Percentiles rank a stretch among this genome's conserved stretches.
phyloP scores from a whole-genome alignment of 1,284 basidiomycete species.

The Inonotus hispidus region DNA sequence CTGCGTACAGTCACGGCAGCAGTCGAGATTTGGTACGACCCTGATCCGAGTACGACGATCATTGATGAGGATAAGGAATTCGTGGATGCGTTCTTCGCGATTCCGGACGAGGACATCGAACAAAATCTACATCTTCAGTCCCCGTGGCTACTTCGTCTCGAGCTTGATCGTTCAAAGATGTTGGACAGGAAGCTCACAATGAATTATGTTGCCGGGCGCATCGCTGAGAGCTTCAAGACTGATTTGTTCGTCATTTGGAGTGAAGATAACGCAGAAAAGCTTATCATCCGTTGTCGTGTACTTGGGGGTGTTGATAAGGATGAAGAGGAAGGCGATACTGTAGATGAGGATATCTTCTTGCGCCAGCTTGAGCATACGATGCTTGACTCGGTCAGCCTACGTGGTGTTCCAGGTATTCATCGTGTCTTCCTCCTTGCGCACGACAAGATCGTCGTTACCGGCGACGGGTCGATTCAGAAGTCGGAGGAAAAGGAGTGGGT shows the following conservation, averaged over 20 bases:
- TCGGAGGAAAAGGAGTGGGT: conserved; percentile 83
- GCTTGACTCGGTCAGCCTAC: conserved; percentile 92
- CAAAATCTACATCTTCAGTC: conserved; percentile 89
- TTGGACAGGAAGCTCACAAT: conserved; percentile 96
- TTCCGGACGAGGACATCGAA: conserved; percentile 96
- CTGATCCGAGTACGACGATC: conserved; percentile 86
- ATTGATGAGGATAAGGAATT: conserved; percentile 97
- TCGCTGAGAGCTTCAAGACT: conserved; percentile 92
- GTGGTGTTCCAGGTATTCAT: conserved; percentile 88
- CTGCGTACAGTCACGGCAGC: conserved; percentile 93
- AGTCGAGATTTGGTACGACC: conserved; percentile 98
- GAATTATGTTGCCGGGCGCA: conserved; percentile 91
- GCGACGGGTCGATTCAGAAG: conserved; percentile 60
- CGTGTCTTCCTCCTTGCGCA: conserved; percentile 93
- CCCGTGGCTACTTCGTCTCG: conserved; percentile 95
- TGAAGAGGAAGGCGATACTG: conserved; percentile 67
- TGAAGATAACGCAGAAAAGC: conserved; percentile 97
- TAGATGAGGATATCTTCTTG: conserved; percentile 96
- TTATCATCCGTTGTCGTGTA: conserved; percentile 95
- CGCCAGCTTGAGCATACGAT: conserved; percentile 95
- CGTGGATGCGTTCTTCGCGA: conserved; percentile 99
- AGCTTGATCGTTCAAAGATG: conserved; percentile 96
- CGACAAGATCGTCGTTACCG: conserved; percentile 69
- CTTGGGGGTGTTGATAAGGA: conserved; percentile 88
- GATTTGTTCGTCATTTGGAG: conserved; percentile 99